Evolutionary conservation across 2,329 filamentous ascomycete species (phyloP), one percentile per base, ranked within the genome.

Genomic region (Lasiodiplodia citricola): DNA sequence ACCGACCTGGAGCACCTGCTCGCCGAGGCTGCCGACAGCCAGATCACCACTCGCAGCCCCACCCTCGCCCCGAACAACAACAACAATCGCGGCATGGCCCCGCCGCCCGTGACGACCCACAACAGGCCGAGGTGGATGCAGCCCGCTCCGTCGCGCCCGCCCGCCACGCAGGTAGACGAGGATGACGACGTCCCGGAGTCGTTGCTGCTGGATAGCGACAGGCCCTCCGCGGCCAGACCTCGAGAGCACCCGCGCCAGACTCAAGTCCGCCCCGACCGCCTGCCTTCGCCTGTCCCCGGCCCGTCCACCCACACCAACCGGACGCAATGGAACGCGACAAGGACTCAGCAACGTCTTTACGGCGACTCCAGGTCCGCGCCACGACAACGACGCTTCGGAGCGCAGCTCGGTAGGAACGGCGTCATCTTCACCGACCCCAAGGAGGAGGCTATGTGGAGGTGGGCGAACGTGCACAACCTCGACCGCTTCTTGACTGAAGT

Each of bases 381-480:
- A 38, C 70, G 14, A 60, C 66, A 47, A 50, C 71, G n/a, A 69
- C 74, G 50, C 69, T 69, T 2, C 70, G 71, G 13, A 70, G 72
- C 57, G 7, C 66, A 68, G 60, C 35, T 57, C 8, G 57, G 37
- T 16, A 41, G 16, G 14, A 52, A 66, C 38, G 68, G 62, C 21
- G 38, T 57, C 28, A n/a, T 77, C 28, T 74, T 74, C 14, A 72
- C 85, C 35, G 87, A 88, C 74, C 87, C 89, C 0, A 89, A 89
- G 78, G 91, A 95, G 76, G 91, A 90, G 78, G 94, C 94, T 3
- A 88, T 97, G 83, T 97, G 93, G 91, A 88, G 92, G 80, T 97
- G 94, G 92, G 92, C 92, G 67, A 97, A 97, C 75, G 92, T 96
- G 68, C 89, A 92, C 47, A 96, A 97, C 75, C 84, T 97, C 66